Evolutionary conservation across 2,329 filamentous ascomycete genomes (phyloP).

Genomic region (Penicillium sp.): DNA sequence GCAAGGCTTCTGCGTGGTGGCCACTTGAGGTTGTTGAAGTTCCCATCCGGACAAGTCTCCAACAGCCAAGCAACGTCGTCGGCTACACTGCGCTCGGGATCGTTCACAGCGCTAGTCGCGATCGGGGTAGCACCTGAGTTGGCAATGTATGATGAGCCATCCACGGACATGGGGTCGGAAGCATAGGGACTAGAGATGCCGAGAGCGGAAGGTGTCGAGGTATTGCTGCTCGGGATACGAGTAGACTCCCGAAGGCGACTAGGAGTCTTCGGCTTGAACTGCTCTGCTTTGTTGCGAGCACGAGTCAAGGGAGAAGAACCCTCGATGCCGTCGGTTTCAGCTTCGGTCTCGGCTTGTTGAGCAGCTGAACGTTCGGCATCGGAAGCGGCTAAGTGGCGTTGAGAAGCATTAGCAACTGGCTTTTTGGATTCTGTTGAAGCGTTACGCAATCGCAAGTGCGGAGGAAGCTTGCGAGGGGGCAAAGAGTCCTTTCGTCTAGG

Average conservation of each 20-base stretch:
- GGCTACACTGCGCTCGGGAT: background rate
- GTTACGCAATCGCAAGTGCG: too few species aligned
- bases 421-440: too few species aligned
- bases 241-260: conserved; percentile 45
- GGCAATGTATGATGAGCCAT: background rate
- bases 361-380: background rate
- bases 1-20: conserved; percentile 18
- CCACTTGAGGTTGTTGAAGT: conserved; percentile 28
- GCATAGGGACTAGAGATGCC: background rate
- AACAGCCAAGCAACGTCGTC: conserved; percentile 31
- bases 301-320: conserved; percentile 35
- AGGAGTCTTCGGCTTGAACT: conserved; percentile 47
- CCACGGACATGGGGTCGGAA: conserved; percentile 4
- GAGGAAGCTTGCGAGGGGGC: too few species aligned
- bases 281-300: conserved; percentile 41
- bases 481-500: too few species aligned
- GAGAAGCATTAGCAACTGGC: too few species aligned
- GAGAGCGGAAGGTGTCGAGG: conserved; percentile 15
- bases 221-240: conserved; percentile 29
- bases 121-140: background rate
- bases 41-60: conserved; percentile 28
- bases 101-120: too few species aligned
- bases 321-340: conserved; percentile 27
- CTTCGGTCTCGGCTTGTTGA: conserved; percentile 4
- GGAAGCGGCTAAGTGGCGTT: background rate